Base-by-base conservation (phyloP, 768 basidiomycete genomes). In the Pleurotus sapidus region DNA sequence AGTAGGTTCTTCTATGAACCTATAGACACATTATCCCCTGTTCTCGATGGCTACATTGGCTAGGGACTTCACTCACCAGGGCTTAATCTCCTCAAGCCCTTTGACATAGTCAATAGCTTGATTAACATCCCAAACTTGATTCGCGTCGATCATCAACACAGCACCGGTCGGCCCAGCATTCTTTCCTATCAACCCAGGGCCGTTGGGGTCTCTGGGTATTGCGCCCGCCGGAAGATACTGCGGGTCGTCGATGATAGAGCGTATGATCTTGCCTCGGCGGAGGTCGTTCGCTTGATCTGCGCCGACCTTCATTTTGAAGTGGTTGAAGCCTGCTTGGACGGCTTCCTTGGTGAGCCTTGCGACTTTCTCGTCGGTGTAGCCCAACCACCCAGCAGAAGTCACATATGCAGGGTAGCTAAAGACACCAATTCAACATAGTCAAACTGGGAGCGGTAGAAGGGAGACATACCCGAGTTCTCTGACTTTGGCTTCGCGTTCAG, bases 281-380 rank as follows among this genome's bases (percentile, higher is more conserved):
- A 95, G 76, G 72, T 97, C 96, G 68, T 88, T 84, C 39, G 85
- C 82, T 57, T 83, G 77, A 72, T 91, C 80, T 23, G 89, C 88
- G 54, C 96, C 96, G 62, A 98, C 96, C 77, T 98, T 98, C 88
- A 98, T 95, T 75, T 98, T 98, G 84, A 98, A 98, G 75, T 97
- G 95, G 74, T 93, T 96, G 83, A 98, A 98, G 18, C 95, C 95
- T 45, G 82, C 84, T 20, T 80, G 72, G 51, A 98, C 78, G 30
- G 94, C 91, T 67, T 95, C 92, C 65, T 86, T 86, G 7, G 93
- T 97, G 51, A 98, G 81, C 6, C 86, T 81, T 1, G 85, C 82
- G 23, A 98, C 86, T 68, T 97, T 97, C 68, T 96, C 95, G 68
- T 98, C 95, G 15, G 82, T 84, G 74, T 98, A 98, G 2, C 94